Percentiles rank a stretch among this genome's conserved stretches.
Evolutionary conservation across 169 alveolate genomes (phyloP).

Genomic region (Plasmodium yoelii): DNA sequence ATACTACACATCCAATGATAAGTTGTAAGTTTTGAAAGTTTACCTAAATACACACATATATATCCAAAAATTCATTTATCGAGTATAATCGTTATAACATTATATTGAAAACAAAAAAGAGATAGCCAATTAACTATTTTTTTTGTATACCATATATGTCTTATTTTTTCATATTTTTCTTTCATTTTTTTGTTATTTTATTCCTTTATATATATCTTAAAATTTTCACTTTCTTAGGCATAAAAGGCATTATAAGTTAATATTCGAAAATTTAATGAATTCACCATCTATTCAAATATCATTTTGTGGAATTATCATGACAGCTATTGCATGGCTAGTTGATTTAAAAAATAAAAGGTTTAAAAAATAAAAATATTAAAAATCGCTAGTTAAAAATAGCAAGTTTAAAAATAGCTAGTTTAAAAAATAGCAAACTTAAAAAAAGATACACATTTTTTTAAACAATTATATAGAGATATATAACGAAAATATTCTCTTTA

Average conservation of each 20-base stretch:
- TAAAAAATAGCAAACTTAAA: too few relatives aligned
- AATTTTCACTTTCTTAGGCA: conserved; percentile 9
- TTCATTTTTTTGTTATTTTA: neutral
- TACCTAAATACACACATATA: neutral
- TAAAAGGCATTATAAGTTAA: conserved; percentile 29
- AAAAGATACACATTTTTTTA: too few relatives aligned
- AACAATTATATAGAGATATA: too few relatives aligned
- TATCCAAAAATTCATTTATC: neutral
- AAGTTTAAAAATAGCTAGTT: too few relatives aligned
- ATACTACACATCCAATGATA: conserved; percentile 56
- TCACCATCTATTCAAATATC: conserved; percentile 69
- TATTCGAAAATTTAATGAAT: conserved; percentile 17
- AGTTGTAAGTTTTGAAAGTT: conserved; percentile 8
- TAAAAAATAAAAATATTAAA: too few relatives aligned
- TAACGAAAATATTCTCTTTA: too few relatives aligned
- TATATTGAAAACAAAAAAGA: too few relatives aligned
- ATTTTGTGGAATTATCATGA: conserved; percentile 53
- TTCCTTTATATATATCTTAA: neutral
- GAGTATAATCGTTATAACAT: too few relatives aligned
- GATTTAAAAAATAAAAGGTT: conserved; percentile 47
- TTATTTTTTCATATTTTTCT: neutral
- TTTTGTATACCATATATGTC: neutral
- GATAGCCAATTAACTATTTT: too few relatives aligned
- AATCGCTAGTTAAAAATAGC: neutral
- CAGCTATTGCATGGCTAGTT: conserved; percentile 26